phyloP scores from a whole-genome alignment of 164 flowering plant species.

The Echeveria elegans region DNA sequence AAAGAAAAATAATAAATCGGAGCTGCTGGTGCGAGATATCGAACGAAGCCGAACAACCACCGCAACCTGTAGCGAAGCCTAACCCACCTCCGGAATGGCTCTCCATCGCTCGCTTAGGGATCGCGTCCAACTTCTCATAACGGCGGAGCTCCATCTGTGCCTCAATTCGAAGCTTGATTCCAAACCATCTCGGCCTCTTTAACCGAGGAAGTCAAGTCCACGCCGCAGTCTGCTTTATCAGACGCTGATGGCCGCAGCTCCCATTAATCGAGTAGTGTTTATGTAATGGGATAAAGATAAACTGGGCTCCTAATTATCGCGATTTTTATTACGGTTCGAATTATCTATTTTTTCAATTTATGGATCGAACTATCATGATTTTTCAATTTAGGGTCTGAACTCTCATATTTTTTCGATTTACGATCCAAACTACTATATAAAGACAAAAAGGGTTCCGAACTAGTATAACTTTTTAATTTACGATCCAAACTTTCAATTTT shows the following conservation, averaged over 20 bases:
- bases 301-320: no score
- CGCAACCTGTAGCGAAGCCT: background rate
- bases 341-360: no score
- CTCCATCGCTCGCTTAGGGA: constrained; percentile 39
- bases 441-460: no score
- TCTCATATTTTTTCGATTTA: no score
- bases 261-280: background rate
- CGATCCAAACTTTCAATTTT: no score
- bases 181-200: constrained; percentile 24
- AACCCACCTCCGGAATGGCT: constrained; percentile 31
- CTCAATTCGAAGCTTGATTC: constrained; percentile 55
- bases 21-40: background rate
- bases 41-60: background rate
- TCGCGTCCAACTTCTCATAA: constrained; percentile 37
- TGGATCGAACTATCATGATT: no score
- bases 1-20: no score
- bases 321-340: no score
- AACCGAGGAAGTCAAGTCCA: constrained; percentile 30
- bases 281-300: no score
- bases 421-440: no score
- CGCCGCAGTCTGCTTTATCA: constrained; percentile 32
- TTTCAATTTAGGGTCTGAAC: no score
- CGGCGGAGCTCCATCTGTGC: constrained; percentile 24
- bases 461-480: no score
- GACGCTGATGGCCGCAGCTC: constrained; percentile 24